Evolutionary conservation across 2,329 filamentous ascomycete genomes (phyloP), one percentile per base, ranked within the genome.

Genomic region (Colletotrichum sp.): DNA sequence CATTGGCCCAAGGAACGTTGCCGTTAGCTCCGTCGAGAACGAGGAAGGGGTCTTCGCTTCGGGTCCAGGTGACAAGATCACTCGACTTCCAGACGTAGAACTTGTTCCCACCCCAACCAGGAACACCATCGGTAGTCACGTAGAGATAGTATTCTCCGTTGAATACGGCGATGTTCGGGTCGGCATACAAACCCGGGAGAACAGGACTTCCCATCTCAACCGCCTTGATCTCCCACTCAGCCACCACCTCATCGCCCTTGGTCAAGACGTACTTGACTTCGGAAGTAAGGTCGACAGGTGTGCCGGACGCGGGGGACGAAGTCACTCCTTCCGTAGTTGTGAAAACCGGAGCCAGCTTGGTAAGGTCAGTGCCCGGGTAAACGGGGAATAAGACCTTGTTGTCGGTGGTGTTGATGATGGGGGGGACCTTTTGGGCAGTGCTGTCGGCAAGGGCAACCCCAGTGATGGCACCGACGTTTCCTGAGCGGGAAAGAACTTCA

Each of bases 1-100:
- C 92, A 2, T 86, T 88, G 0, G 91, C 91, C 92, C 92, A 94
- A 3, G 91, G 91, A 1, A 94, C 87, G 72, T 93, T 88, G 13
- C 87, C 87, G 28, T 80, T 81, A 0, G 83, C 81, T n/a, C 87
- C 87, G 57, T 88, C 84, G 3, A 89, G 84, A 0, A 83, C 85
- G 24, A 89, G 83, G 77, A 89, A 84, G 0, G 88, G 86, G 16
- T 85, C 67, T 1, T 82, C 79, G 5, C 83, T 82, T 28, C 85
- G 83, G 3, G 82, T 84, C 87, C 87, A 89, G 21, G 80, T 77
- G 1, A 84, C 83, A 2, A 89, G 83, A 71, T 89, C 83, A 5
- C 78, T 77, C 0, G 87, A 88, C 71, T 86, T 86, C 88, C 87
- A 89, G 64, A 82, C 83, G 77, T 87, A 88, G 77, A 89, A 89